A percentile compares a stretch with the other conserved stretches of the same genome.
Conservation (phyloP, 2,329 filamentous ascomycete species). For the Pseudopithomyces maydicus region DNA sequence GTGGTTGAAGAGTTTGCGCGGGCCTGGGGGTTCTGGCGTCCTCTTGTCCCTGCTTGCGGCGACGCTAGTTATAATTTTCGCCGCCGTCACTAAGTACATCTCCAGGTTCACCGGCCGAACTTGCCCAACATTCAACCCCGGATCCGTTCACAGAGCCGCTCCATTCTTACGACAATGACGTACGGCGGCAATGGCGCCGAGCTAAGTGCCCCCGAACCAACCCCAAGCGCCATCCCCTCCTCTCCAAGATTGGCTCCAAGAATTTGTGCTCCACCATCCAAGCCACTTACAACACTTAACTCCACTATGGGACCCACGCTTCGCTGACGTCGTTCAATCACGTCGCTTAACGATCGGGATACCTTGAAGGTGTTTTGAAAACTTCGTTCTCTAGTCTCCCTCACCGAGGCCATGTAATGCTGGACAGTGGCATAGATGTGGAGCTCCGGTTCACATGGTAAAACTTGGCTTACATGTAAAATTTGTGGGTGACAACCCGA, state of each 20-base stretch:
- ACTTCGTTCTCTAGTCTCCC: conserved; percentile 1
- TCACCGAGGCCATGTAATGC: background rate
- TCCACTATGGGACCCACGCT: background rate
- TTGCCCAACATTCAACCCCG: background rate
- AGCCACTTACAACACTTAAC: background rate
- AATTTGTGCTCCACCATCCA: background rate
- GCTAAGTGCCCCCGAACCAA: background rate
- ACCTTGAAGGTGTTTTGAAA: conserved; percentile 1
- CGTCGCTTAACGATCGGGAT: background rate
- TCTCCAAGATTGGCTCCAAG: conserved; percentile 1
- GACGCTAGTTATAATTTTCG: background rate
- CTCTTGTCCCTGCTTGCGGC: background rate
- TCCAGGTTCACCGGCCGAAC: background rate
- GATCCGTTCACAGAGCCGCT: background rate
- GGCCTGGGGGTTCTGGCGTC: background rate
- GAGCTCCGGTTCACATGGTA: conserved; percentile 1
- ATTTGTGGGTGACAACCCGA: background rate
- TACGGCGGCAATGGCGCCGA: background rate
- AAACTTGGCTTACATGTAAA: background rate
- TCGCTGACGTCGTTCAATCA: background rate
- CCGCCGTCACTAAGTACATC: background rate
- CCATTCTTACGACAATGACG: background rate
- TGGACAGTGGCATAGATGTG: background rate
- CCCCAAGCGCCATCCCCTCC: background rate
- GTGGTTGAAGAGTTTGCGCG: background rate